Conservation (phyloP, 495 filamentous ascomycete species). For the Xylaria flabelliformis region DNA sequence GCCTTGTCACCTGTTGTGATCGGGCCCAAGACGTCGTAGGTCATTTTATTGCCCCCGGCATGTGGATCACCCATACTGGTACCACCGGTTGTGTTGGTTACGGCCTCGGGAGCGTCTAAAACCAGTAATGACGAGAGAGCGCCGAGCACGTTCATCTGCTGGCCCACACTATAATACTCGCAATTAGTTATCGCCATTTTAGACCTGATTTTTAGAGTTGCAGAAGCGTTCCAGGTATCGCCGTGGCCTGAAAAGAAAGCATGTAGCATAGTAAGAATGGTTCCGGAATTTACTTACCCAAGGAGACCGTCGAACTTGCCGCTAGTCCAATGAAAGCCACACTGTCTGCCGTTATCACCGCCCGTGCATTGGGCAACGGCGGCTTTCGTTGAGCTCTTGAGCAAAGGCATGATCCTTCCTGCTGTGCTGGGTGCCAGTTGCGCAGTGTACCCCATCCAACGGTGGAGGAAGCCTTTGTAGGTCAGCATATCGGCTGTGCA, state of each 20-base stretch:
- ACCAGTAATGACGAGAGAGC: constrained; percentile 65
- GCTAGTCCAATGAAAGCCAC: constrained; percentile 73
- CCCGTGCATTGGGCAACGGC: constrained; percentile 74
- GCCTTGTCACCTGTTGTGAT: constrained; percentile 60
- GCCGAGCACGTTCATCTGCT: constrained; percentile 73
- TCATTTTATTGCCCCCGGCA: constrained; percentile 52
- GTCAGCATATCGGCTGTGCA: constrained; percentile 81
- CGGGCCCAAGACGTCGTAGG: constrained; percentile 11
- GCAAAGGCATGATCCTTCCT: constrained; percentile 66
- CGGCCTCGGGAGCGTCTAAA: constrained; percentile 48
- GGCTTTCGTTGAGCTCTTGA: constrained; percentile 69
- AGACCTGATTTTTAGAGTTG: neutral
- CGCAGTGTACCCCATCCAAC: constrained; percentile 77
- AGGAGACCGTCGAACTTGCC: constrained; percentile 62
- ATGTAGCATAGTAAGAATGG: neutral
- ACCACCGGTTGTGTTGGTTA: constrained; percentile 66
- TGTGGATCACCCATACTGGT: constrained; percentile 68
- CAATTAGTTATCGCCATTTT: neutral
- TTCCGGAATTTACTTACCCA: constrained; percentile 41
- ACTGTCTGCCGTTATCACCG: constrained; percentile 61
- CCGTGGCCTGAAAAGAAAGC: neutral
- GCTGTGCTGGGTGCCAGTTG: constrained; percentile 73
- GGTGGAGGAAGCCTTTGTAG: constrained; percentile 86
- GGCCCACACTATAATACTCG: constrained; percentile 52
- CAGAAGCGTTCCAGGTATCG: neutral